Base-by-base conservation (phyloP, 495 filamentous ascomycete species). In the Apodospora peruviana region DNA sequence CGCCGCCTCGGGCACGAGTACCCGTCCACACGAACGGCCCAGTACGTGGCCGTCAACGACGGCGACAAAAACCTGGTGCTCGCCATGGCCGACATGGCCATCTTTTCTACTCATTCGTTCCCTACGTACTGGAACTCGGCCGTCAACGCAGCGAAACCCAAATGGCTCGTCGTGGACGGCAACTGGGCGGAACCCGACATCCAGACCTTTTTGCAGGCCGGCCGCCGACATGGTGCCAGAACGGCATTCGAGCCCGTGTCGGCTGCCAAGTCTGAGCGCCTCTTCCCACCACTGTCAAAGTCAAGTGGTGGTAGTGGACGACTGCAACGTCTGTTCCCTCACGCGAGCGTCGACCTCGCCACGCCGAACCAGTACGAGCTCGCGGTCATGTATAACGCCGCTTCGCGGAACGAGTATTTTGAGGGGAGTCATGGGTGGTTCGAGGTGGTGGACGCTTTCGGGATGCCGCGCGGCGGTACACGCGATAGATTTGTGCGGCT, bases 201-300 rank as follows among this genome's bases (percentile, higher is more conserved):
- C 12, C 69, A 70, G 25, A 72, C 75, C 40, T 90, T 85, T 86
- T 66, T 84, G 29, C 48, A 63, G 8, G 58, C 79, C n/a, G 86
- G 73, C 22, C 78, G 76, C 45, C 38, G 47, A 7, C 64, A 75
- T 46, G 68, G 69, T 14, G 74, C 80, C 7, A 69, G 73, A 2
- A 74, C 90, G n/a, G 84, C 84, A 14, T 94, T 91, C 54, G 93
- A 98, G 62, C 93, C 93, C n/a, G 94, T 96, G 9, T 93, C 88
- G 2, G 74, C 74, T 2, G 79, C 76, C 38, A 98, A 98, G 65
- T 77, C 87, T 7, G 68, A 76, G 8, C 73, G 83, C 3, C 65
- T 96, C 4, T 90, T 96, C 57, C 63, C 67, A 20, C 54, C 59
- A 5, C 48, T 68, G 44, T n/a, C n/a, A n/a, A n/a, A n/a, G n/a